phyloP scores from a whole-genome alignment of 352 stramenopile species.

The Pythium vanterpoolii region DNA sequence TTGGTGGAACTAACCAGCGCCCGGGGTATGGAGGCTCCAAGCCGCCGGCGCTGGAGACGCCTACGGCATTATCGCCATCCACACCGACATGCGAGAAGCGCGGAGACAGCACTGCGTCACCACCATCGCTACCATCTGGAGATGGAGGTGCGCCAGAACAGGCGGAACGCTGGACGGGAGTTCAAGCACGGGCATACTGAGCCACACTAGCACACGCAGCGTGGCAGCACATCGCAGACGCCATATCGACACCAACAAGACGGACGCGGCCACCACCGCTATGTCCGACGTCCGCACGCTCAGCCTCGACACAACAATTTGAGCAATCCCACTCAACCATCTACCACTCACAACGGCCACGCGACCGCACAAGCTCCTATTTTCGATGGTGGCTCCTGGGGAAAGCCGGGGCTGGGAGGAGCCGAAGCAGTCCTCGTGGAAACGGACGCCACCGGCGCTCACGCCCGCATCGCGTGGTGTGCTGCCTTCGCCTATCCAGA shows the following conservation, averaged over 20 bases:
- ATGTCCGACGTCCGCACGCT: too few species aligned
- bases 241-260: too few species aligned
- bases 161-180: not conserved
- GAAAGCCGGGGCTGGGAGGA: not conserved
- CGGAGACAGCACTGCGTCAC: not conserved
- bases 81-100: not conserved
- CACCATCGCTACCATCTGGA: not conserved
- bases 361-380: too few species aligned
- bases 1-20: too few species aligned
- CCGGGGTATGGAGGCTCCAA: too few species aligned
- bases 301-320: too few species aligned
- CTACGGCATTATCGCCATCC: too few species aligned
- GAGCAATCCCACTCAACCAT: too few species aligned
- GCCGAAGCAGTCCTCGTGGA: not conserved
- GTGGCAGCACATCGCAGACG: not conserved
- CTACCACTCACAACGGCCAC: too few species aligned
- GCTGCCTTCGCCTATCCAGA: constrained; percentile 1
- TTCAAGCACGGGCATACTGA: not conserved
- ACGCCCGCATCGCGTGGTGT: not conserved
- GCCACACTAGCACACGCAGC: too few species aligned
- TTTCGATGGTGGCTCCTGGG: not conserved
- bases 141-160: not conserved
- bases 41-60: too few species aligned
- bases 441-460: not conserved
- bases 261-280: too few species aligned